These are phyloP conservation scores for Calonectria henricotiae DNA, from an alignment of 2,329 filamentous ascomycete species.

Conservation along the genomic window DNA sequence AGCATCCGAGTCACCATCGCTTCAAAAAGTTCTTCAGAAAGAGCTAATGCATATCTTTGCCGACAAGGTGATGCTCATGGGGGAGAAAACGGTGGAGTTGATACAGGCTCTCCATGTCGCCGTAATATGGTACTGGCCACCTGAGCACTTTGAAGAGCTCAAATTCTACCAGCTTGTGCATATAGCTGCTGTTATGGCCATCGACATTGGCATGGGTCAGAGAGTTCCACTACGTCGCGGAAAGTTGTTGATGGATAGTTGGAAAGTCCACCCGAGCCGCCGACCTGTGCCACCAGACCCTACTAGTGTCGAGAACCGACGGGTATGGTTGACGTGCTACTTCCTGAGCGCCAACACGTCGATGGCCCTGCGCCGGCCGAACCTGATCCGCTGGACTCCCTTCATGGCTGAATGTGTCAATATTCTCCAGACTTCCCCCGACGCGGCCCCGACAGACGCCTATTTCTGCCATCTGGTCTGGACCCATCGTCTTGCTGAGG, in stretches of 20 bases:
- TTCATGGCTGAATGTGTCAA: conserved; percentile 76
- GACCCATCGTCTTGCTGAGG: conserved; percentile 77
- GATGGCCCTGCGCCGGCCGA: conserved; percentile 75
- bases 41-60: conserved; percentile 83
- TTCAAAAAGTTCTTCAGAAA: conserved; percentile 76
- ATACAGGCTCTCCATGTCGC: conserved; percentile 84
- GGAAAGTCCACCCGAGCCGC: conserved; percentile 62
- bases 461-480: conserved; percentile 74
- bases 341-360: conserved; percentile 73
- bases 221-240: conserved; percentile 46
- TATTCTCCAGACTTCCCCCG: conserved; percentile 68
- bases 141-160: conserved; percentile 86
- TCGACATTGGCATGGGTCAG: conserved; percentile 84
- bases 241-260: conserved; percentile 50
- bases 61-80: conserved; percentile 81
- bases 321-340: conserved; percentile 75
- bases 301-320: conserved; percentile 69
- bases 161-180: conserved; percentile 93
- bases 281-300: conserved; percentile 66
- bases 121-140: conserved; percentile 89
- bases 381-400: conserved; percentile 72
- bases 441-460: conserved; percentile 71
- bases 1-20: conserved; percentile 69
- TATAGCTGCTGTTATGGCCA: conserved; percentile 84
- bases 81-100: conserved; percentile 87